These are phyloP conservation scores for Cercospora sojina DNA, from an alignment of 2,329 filamentous ascomycete genomes.

Conservation along the genomic window DNA sequence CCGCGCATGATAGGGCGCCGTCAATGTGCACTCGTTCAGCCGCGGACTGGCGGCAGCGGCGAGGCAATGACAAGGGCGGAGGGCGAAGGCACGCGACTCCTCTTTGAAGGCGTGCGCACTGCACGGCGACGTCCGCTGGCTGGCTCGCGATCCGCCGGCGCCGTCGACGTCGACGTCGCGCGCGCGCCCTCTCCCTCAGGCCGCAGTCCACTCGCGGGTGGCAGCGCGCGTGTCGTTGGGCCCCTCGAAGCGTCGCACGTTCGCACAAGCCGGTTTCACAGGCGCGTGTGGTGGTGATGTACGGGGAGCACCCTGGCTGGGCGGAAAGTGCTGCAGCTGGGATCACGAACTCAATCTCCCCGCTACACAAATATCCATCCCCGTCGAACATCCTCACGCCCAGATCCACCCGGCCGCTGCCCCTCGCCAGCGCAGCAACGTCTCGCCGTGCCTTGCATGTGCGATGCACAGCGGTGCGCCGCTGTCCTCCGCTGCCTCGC, in stretches of 20 bases:
- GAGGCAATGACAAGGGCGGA: neutral
- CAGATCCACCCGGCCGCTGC: neutral
- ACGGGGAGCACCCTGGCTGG: neutral
- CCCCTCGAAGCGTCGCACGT: neutral
- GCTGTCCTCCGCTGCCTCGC: neutral
- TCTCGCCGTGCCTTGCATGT: neutral
- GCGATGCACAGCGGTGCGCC: neutral
- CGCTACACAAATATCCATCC: neutral
- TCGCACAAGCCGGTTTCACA: constrained; percentile 5
- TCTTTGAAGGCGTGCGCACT: neutral
- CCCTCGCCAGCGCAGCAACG: neutral
- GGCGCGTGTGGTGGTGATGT: constrained; percentile 4
- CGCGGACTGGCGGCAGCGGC: neutral
- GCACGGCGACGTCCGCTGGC: neutral
- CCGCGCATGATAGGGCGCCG: neutral
- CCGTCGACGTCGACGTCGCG: neutral
- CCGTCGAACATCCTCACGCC: neutral
- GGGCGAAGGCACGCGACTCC: neutral
- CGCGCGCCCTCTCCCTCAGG: neutral
- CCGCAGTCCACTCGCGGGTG: neutral
- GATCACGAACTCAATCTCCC: neutral
- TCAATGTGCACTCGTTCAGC: neutral
- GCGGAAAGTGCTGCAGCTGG: neutral
- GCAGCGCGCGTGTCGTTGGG: neutral
- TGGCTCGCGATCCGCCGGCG: neutral